phyloP scores from a whole-genome alignment of 805 yeast genomes.

The Schwanniomyces pseudopolymorphus region DNA sequence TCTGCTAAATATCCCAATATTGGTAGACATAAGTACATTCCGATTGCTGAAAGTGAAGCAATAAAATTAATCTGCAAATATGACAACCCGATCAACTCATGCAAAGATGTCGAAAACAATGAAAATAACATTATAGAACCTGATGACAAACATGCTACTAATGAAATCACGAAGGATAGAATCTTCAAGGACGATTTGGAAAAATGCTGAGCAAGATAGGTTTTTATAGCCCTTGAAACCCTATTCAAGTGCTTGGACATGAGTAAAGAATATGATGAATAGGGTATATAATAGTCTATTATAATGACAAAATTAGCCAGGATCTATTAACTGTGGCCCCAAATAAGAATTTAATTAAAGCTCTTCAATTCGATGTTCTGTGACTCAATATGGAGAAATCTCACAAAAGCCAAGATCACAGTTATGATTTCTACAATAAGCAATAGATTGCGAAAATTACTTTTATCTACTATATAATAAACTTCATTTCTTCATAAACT shows the following conservation, averaged over 20 bases:
- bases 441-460: neutral
- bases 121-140: slow-evolving; percentile 86
- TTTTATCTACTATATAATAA: neutral
- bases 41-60: slow-evolving; percentile 71
- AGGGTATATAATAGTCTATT: neutral
- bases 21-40: slow-evolving; percentile 85
- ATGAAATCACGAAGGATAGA: slow-evolving; percentile 55
- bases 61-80: slow-evolving; percentile 69
- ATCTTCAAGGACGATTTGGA: slow-evolving; percentile 42
- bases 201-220: slow-evolving; percentile 40
- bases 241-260: slow-evolving; percentile 11
- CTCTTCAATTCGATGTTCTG: neutral
- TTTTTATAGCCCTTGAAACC: slow-evolving; percentile 26
- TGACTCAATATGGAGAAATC: neutral
- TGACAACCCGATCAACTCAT: slow-evolving; percentile 53
- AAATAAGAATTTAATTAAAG: neutral
- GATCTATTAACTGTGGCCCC: neutral
- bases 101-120: slow-evolving; percentile 71
- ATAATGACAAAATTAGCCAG: neutral
- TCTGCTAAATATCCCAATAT: slow-evolving; percentile 80
- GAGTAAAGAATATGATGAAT: neutral
- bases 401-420: neutral
- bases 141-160: slow-evolving; percentile 66
- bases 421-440: neutral
- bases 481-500: neutral